These are phyloP conservation scores for Macrophomina pseudophaseolina DNA, from an alignment of 2,329 filamentous ascomycete species.

Conservation along the genomic window DNA sequence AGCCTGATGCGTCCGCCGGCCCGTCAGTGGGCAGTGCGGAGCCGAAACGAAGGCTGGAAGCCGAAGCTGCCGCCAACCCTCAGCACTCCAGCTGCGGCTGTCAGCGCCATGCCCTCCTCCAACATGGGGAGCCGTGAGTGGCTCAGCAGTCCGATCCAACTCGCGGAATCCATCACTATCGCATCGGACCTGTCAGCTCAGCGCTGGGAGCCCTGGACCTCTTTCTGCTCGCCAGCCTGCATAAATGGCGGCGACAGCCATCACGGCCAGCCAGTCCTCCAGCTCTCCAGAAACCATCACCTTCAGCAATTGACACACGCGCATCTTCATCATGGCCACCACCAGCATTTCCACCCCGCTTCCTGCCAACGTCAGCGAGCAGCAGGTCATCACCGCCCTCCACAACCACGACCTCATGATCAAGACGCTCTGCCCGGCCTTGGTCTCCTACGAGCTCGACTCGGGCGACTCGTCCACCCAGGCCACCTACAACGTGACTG, in stretches of 20 bases:
- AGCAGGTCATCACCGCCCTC: constrained; percentile 40
- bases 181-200: constrained; percentile 11
- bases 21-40: constrained; percentile 14
- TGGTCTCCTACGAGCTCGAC: constrained; percentile 41
- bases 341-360: constrained; percentile 45
- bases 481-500: constrained; percentile 44
- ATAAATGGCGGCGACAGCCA: constrained; percentile 15
- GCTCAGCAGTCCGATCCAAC: constrained; percentile 14
- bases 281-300: not conserved
- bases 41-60: constrained; percentile 8
- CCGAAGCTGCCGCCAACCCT: not conserved
- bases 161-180: constrained; percentile 12
- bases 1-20: not conserved
- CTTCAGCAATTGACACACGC: not conserved
- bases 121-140: constrained; percentile 24
- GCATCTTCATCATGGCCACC: constrained; percentile 39
- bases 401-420: constrained; percentile 50
- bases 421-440: constrained; percentile 43
- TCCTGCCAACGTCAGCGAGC: constrained; percentile 34
- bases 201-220: not conserved
- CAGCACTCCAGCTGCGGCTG: not conserved
- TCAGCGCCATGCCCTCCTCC: constrained; percentile 8
- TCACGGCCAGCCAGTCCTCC: not conserved
- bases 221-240: not conserved
- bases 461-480: constrained; percentile 38